Evolutionary conservation across 192 early-diverging fungal species (phyloP).

Genomic region (Backusella tarrabulga): DNA sequence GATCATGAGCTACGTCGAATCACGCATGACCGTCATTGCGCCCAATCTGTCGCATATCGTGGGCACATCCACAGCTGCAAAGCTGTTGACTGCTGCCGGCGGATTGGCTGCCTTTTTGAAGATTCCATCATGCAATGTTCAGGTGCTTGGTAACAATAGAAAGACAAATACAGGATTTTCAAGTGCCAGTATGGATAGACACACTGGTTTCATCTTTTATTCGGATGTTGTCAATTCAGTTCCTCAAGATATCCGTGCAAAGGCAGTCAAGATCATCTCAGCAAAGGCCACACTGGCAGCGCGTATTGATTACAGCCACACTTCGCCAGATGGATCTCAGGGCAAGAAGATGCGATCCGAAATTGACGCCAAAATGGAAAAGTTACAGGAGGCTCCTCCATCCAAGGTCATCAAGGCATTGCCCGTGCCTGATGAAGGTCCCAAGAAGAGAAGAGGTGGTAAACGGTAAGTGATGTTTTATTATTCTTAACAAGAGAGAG

Average conservation of each 20-base stretch:
- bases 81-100: conserved; percentile 87
- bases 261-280: conserved; percentile 76
- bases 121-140: conserved; percentile 90
- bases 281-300: conserved; percentile 83
- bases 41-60: conserved; percentile 91
- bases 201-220: conserved; percentile 81
- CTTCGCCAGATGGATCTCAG: conserved; percentile 66
- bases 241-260: conserved; percentile 74
- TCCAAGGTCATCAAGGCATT: conserved; percentile 83
- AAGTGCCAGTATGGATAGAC: conserved; percentile 59
- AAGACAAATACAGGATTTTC: conserved; percentile 69
- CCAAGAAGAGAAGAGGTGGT: conserved; percentile 91
- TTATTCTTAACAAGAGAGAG: neutral
- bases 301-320: conserved; percentile 79
- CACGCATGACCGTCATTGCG: conserved; percentile 88
- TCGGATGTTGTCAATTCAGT: conserved; percentile 66
- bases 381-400: conserved; percentile 83
- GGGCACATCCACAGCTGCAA: conserved; percentile 83
- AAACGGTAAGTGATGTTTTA: conserved; percentile 43
- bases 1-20: conserved; percentile 90
- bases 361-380: conserved; percentile 85
- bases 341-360: conserved; percentile 76
- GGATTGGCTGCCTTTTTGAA: conserved; percentile 83
- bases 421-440: conserved; percentile 88
- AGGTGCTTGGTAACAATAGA: conserved; percentile 44